Conservation (phyloP, 2,329 filamentous ascomycete genomes). For the Raffaelea arxii region DNA sequence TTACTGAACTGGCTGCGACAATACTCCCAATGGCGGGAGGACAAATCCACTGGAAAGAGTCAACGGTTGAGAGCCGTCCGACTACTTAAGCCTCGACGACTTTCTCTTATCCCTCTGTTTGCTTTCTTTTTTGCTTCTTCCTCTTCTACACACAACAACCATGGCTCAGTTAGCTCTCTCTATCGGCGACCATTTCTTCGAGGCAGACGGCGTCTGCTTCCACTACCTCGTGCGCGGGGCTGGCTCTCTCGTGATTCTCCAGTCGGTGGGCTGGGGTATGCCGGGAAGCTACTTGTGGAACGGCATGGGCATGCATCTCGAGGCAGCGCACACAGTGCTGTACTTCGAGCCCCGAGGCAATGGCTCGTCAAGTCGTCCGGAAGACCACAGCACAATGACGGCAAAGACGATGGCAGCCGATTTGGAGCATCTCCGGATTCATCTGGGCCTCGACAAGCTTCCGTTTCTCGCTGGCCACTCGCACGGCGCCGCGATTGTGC, state of each 20-base stretch:
- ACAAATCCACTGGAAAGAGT: too few species aligned
- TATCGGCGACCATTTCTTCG: not conserved
- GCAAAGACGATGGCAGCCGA: not conserved
- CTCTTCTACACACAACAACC: too few species aligned
- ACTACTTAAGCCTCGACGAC: too few species aligned
- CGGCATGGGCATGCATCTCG: not conserved
- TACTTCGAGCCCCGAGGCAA: not conserved
- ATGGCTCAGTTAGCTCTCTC: too few species aligned
- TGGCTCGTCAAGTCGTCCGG: not conserved
- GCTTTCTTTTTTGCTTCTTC: too few species aligned
- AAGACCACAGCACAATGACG: not conserved
- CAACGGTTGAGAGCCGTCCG: too few species aligned
- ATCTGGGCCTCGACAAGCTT: not conserved
- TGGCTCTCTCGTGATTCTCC: not conserved
- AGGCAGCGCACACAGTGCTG: not conserved
- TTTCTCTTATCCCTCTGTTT: too few species aligned
- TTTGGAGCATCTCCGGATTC: not conserved
- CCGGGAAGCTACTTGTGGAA: not conserved
- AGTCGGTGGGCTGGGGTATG: not conserved
- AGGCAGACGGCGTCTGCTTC: not conserved
- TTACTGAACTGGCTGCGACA: too few species aligned
- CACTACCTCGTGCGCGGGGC: not conserved
- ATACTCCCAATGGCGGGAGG: too few species aligned
- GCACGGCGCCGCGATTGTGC: not conserved
- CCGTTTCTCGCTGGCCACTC: not conserved